phyloP scores from a whole-genome alignment of 129 eudicot genomes.

The Pittosporum tobira region DNA sequence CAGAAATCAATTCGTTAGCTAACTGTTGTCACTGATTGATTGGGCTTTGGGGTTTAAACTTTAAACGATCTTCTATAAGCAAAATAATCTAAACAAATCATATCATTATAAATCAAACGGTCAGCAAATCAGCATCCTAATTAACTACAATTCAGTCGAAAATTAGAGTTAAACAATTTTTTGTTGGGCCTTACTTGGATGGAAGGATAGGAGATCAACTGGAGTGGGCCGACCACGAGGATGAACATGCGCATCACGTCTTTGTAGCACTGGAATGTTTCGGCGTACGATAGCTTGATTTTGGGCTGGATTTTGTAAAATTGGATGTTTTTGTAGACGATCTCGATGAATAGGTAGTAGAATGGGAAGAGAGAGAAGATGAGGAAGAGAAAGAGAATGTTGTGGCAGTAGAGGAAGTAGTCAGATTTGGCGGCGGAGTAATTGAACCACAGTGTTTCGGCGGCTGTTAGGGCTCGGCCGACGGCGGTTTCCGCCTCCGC shows the following conservation, averaged over 20 bases:
- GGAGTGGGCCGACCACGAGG: conserved; percentile 79
- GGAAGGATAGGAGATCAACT: conserved; percentile 74
- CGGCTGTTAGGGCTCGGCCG: conserved; percentile 51
- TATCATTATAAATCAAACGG: no score
- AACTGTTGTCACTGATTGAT: no score
- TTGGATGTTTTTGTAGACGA: conserved; percentile 18
- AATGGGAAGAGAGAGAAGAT: conserved; percentile 60
- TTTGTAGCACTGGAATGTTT: conserved; percentile 45
- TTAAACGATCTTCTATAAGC: no score
- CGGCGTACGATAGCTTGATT: conserved; percentile 36
- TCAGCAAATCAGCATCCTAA: no score
- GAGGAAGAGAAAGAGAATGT: conserved; percentile 61
- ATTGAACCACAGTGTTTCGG: conserved; percentile 70
- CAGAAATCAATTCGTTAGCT: neutral
- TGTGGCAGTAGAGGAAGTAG: conserved; percentile 81
- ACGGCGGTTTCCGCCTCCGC: conserved; percentile 53
- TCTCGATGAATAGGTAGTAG: conserved; percentile 38
- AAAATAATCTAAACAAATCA: no score
- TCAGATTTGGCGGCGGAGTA: conserved; percentile 80
- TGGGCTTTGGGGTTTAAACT: no score
- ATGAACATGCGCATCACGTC: conserved; percentile 69
- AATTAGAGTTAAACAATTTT: neutral
- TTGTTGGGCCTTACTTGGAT: conserved; percentile 30
- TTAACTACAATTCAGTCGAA: no score
- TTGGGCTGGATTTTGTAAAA: conserved; percentile 75